Conservation (phyloP, 2,329 filamentous ascomycete genomes). For the Xylariaceae sp. region DNA sequence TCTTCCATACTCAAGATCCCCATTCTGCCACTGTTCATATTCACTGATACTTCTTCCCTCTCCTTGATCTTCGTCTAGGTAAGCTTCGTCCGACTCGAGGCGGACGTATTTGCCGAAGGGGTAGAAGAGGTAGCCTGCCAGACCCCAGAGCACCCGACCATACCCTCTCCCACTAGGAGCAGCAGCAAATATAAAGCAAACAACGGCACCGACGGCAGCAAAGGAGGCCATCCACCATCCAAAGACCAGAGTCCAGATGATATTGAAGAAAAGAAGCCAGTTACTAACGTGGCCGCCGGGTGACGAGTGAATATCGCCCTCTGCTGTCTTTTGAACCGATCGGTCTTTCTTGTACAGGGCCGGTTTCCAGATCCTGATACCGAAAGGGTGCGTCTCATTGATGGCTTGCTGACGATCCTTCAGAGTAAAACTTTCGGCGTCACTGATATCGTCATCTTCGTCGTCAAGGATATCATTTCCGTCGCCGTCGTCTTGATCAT, state of each 20-base stretch:
- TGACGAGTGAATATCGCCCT: conserved; percentile 93
- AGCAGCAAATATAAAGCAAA: conserved; percentile 77
- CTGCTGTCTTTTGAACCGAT: conserved; percentile 92
- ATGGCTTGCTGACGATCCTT: conserved; percentile 97
- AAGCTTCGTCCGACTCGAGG: conserved; percentile 88
- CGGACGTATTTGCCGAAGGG: conserved; percentile 96
- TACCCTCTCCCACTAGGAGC: conserved; percentile 80
- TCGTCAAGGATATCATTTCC: conserved; percentile 40
- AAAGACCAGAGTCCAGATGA: conserved; percentile 85
- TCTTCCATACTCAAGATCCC: conserved; percentile 90
- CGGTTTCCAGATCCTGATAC: conserved; percentile 98
- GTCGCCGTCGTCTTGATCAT: conserved; percentile 18
- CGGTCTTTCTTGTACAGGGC: conserved; percentile 96
- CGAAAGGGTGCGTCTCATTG: conserved; percentile 97
- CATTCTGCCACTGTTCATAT: conserved; percentile 98
- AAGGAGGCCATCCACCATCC: conserved; percentile 92
- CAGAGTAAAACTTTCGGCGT: conserved; percentile 95
- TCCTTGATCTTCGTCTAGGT: conserved; percentile 88
- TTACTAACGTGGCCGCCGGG: conserved; percentile 81
- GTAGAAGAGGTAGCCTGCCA: conserved; percentile 86
- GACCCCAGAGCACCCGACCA: conserved; percentile 76
- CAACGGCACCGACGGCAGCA: conserved; percentile 66
- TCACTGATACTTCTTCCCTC: conserved; percentile 97
- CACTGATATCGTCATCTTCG: conserved; percentile 68
- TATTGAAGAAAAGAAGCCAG: conserved; percentile 84